Base-by-base conservation (phyloP, 2,329 filamentous ascomycete genomes). In the Paraphoma chrysanthemicola region DNA sequence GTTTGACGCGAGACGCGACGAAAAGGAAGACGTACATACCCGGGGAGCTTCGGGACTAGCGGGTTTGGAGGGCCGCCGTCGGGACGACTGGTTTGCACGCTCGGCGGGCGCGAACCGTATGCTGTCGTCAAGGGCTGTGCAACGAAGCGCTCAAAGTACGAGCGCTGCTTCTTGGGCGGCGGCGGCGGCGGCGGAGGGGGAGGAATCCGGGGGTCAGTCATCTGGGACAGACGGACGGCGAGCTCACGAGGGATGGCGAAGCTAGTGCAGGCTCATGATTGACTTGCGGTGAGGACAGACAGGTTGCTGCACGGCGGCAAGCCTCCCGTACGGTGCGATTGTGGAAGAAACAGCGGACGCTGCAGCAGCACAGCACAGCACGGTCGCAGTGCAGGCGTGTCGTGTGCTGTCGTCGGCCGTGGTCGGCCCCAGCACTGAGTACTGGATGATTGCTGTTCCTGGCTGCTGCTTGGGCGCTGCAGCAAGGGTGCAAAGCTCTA, bases 51-150 rank as follows among this genome's bases (percentile, higher is more conserved):
- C 31, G 74, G 72, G 50, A 76, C 68, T 49, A 75, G 67, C 48
- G 71, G 74, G 62, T 76, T 74, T 52, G 72, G 68, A 58, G 70
- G 69, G 17, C 70, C 67, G 63, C 67, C 72, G 33, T 77, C 74
- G 53, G 69, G 74, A 57, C 76, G 76, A 65, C 69, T 72, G 49
- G 78, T 76, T 66, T 83, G 81, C 56, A 81, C 80, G 69, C 82
- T 85, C 43, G 83, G 79, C 33, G 83, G 82, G 45, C 83, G 78
- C 59, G 82, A 83, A 63, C 79, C 82, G 53, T 82, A 83, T 54
- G 82, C 79, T 3, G 70, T 69, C 42, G 71, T 69, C 70, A 85
- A 83, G 17, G 82, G 81, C 68, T 85, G 83, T 47, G 82, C 82
- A 54, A 86, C 81, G 61, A 86, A 81, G 63, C 83, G 79, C 63